Evolutionary conservation across 805 yeast genomes (phyloP), one percentile per base, ranked within the genome.

Genomic region (Candida cerambycidarum): DNA sequence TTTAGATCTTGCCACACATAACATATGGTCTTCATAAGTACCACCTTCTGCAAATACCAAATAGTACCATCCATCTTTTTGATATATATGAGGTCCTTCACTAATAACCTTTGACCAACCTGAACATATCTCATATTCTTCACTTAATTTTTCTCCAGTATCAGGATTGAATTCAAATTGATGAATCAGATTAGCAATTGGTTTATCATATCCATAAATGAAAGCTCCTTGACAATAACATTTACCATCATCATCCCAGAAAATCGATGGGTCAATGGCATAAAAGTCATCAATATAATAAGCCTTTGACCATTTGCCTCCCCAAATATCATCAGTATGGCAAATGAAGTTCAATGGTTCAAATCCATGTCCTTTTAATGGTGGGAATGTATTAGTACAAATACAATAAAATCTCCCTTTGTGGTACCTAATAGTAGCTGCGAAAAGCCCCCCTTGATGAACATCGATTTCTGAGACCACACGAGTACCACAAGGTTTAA

Each of bases 301-400:
- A 5, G 30, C 33, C 13, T 40, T 19, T 5, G 43, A 40, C 43
- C 43, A 40, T 30, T 31, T 40, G 16, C 35, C 35, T 5, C 32
- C 8, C 43, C 43, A 40, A 14, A 40, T 40, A 40, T 40, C 43
- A 28, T 40, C 43, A 4, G 43, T 40, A 28, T 40, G 43, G 28
- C 38, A 33, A 14, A 40, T 33, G 29, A 40, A 40, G 15, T 40
- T 40, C 3, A 9, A 14, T 11, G 43, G 43, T 16, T 27, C 28
- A 28, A 33, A 33, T 4, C 35, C 38, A 14, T 5, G 16, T 3
- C n/a, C 29, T 6, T 14, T 10, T 3, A 15, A 17, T 33, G 35
- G 18, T 15, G 34, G 33, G 28, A 33, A 4, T 3, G 34, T 27
- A 23, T 40, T 40, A 7, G 43, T 40, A 28, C 34, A 33, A 9